Percentiles rank a stretch among this genome's conserved stretches.
phyloP scores from a whole-genome alignment of 441 rosid species.

The Francoa sonchifolia region DNA sequence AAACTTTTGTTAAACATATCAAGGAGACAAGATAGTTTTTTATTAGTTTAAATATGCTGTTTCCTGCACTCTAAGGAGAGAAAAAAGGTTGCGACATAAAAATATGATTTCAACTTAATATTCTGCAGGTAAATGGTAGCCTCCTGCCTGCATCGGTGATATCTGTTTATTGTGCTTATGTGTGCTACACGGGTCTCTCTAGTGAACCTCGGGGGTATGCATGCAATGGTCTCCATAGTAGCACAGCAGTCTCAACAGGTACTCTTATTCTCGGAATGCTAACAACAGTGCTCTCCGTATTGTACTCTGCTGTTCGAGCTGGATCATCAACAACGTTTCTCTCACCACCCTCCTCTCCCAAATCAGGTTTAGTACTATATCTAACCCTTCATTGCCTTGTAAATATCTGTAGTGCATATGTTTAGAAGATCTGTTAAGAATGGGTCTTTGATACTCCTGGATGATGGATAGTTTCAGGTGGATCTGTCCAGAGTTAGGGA shows the following conservation, averaged over 20 bases:
- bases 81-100: no score
- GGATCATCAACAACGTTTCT: conserved; percentile 87
- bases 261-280: conserved; percentile 88
- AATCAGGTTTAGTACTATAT: conserved; percentile 35
- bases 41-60: no score
- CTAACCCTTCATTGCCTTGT: conserved; percentile 1
- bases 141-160: conserved; percentile 96
- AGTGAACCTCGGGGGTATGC: conserved; percentile 80
- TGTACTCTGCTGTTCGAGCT: conserved; percentile 89
- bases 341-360: conserved; percentile 89
- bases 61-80: no score
- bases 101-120: no score
- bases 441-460: no score
- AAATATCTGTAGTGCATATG: not conserved
- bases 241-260: conserved; percentile 64
- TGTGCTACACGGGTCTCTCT: conserved; percentile 93
- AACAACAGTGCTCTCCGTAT: conserved; percentile 76
- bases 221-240: conserved; percentile 82
- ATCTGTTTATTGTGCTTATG: conserved; percentile 83
- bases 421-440: not conserved
- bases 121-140: conserved; percentile 96
- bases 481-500: no score
- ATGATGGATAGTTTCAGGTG: no score
- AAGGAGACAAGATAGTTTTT: not conserved
- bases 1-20: not conserved